Evolutionary conservation across 179 eudicot species (phyloP).

Genomic region (Spinacia oleracea): DNA sequence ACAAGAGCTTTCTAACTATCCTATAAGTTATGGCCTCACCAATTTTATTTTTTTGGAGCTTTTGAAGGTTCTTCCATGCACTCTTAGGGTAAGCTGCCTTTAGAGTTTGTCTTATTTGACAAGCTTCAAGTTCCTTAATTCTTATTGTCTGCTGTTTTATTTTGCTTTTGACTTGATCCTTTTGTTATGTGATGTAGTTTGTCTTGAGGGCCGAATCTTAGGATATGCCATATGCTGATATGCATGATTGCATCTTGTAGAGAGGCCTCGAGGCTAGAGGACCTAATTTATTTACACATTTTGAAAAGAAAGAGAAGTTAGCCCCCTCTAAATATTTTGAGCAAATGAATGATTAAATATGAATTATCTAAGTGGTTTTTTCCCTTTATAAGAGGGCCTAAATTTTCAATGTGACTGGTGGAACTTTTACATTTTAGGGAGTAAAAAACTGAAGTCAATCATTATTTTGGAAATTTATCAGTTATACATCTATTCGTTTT

Average conservation of each 20-base stretch:
- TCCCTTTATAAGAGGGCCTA: not conserved
- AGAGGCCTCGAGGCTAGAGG: too few species aligned
- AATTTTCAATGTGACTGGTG: too few species aligned
- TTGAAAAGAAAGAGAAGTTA: too few species aligned
- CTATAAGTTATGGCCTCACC: not conserved
- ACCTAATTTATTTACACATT: too few species aligned
- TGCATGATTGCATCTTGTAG: too few species aligned
- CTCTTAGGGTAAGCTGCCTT: slow-evolving; percentile 8
- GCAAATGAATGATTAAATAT: too few species aligned
- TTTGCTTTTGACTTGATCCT: not conserved
- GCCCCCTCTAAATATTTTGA: too few species aligned
- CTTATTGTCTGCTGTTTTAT: not conserved
- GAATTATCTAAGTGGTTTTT: not conserved
- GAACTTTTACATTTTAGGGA: not conserved
- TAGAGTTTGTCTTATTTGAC: not conserved
- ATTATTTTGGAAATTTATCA: too few species aligned
- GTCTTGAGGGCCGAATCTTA: not conserved
- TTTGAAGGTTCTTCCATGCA: slow-evolving; percentile 8
- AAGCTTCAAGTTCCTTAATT: not conserved
- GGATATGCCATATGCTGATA: too few species aligned
- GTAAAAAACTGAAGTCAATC: not conserved
- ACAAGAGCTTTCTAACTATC: not conserved
- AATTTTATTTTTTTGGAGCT: not conserved
- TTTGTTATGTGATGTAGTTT: not conserved
- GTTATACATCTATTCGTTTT: not conserved